Base-by-base conservation (phyloP, 2,329 filamentous ascomycete genomes). In the Cadophora luteo-olivacea region DNA sequence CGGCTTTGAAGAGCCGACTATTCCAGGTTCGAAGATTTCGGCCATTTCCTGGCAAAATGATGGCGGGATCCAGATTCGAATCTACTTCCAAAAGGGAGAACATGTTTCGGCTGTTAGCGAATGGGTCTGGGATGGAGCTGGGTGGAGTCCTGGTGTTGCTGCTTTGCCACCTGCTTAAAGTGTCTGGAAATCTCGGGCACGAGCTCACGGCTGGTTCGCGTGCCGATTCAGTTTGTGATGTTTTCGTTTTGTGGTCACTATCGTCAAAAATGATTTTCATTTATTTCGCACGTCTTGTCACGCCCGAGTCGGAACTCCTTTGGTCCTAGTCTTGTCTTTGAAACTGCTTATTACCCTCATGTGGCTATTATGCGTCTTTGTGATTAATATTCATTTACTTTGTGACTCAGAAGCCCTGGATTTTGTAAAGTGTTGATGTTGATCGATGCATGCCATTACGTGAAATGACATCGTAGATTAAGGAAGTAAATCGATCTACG, bases 21-120 rank as follows among this genome's bases (percentile, higher is more conserved):
- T 67, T 36, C 65, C 65, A 5, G 65, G 65, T 5, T 67, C 65
- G 1, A 58, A 49, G 58, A 41, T 67, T 19, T 49, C 57, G 12
- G 48, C 14, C 14, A 66, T 66, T 33, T 57, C 55, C 19, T 66
- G 55, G 55, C n/a, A 32, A 2, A 33, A 49, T 24, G 55, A 32
- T 9, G 22, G 51, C 9, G 52, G 25, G 36, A 12, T 49, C 1
- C 58, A 67, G 51, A 57, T 63, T n/a, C 41, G 65, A 22, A 22
- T 67, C 1, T 67, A 67, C 33, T 63, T 55, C 49, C 65, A 67
- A 49, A 67, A 67, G 29, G 65, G 65, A 8, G 55, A 60, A 48
- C 29, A 67, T 32, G 65, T 55, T 38, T 48, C 49, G 2, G 65
- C 65, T 25, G 52, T 67, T 36, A 57, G 41, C n/a, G 65, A 67